phyloP scores from a whole-genome alignment of 2,329 filamentous ascomycete genomes.

The Pseudocercospora crystallina region DNA sequence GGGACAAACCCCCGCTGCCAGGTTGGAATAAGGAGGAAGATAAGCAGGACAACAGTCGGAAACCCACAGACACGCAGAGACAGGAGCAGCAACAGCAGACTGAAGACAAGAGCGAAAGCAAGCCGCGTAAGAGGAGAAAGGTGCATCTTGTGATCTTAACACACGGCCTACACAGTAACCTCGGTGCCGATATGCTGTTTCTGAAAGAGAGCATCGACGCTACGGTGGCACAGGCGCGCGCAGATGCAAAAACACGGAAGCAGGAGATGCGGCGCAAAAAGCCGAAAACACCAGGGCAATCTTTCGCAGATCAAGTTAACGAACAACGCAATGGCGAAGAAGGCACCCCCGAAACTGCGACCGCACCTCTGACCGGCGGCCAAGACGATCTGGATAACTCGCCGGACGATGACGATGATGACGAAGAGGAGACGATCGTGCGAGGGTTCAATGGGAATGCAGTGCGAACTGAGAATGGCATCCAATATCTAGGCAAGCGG shows the following conservation, averaged over 20 bases:
- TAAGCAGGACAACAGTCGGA: conserved; percentile 21
- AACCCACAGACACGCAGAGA: conserved; percentile 18
- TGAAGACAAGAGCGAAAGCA: conserved; percentile 21
- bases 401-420: conserved; percentile 62
- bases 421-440: conserved; percentile 83
- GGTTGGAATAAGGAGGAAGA: conserved; percentile 50
- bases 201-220: conserved; percentile 96
- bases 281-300: conserved; percentile 13
- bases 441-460: conserved; percentile 88
- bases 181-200: conserved; percentile 94
- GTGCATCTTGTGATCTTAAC: conserved; percentile 90
- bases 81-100: conserved; percentile 8
- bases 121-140: conserved; percentile 64
- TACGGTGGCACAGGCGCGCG: conserved; percentile 70
- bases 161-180: conserved; percentile 92
- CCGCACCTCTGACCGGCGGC: conserved; percentile 50
- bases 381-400: conserved; percentile 47
- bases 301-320: conserved; percentile 13
- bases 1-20: conserved; percentile 87
- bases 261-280: conserved; percentile 29
- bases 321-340: conserved; percentile 16
- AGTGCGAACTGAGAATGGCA: conserved; percentile 86
- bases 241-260: conserved; percentile 64
- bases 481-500: conserved; percentile 94
- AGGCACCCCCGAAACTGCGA: conserved; percentile 29